Percentiles rank a stretch among this genome's conserved stretches.
phyloP scores from a whole-genome alignment of 306 rosid genomes.

The Malus orientalis region DNA sequence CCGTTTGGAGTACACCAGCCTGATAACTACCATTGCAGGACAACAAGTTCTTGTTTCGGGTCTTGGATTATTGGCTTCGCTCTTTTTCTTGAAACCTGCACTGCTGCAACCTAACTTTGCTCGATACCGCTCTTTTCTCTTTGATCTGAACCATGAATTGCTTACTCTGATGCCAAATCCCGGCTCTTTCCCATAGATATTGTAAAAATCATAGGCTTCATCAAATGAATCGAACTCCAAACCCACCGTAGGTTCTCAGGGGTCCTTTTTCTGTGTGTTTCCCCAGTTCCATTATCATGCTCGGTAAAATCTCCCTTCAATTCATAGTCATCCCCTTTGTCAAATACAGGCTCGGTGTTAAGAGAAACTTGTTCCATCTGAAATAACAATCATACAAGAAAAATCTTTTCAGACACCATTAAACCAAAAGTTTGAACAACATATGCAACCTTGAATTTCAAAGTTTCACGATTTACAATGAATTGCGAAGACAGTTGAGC shows the following conservation, averaged over 20 bases:
- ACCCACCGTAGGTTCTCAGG: constrained; percentile 51
- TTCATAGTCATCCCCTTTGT: constrained; percentile 42
- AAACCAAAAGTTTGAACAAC: background rate
- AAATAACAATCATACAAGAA: constrained; percentile 4
- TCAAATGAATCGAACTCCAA: constrained; percentile 68
- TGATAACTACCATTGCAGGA: constrained; percentile 75
- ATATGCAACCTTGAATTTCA: background rate
- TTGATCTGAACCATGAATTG: constrained; percentile 76
- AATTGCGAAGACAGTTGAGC: background rate
- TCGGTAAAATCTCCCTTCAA: constrained; percentile 38
- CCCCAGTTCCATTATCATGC: constrained; percentile 32
- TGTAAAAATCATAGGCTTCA: constrained; percentile 61
- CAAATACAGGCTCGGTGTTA: constrained; percentile 49
- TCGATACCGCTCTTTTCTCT: constrained; percentile 64
- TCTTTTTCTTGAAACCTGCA: constrained; percentile 81
- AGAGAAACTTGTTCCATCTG: constrained; percentile 83
- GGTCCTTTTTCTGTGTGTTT: constrained; percentile 28
- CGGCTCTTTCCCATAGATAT: constrained; percentile 51
- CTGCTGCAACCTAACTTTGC: constrained; percentile 77
- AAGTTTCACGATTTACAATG: background rate
- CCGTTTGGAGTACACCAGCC: constrained; percentile 53
- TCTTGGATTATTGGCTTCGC: constrained; percentile 65
- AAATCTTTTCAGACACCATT: background rate
- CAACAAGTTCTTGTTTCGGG: constrained; percentile 83
- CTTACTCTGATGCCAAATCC: constrained; percentile 78